Evolutionary conservation across 2,329 filamentous ascomycete species (phyloP).

Genomic region (Aureobasidium sp.): DNA sequence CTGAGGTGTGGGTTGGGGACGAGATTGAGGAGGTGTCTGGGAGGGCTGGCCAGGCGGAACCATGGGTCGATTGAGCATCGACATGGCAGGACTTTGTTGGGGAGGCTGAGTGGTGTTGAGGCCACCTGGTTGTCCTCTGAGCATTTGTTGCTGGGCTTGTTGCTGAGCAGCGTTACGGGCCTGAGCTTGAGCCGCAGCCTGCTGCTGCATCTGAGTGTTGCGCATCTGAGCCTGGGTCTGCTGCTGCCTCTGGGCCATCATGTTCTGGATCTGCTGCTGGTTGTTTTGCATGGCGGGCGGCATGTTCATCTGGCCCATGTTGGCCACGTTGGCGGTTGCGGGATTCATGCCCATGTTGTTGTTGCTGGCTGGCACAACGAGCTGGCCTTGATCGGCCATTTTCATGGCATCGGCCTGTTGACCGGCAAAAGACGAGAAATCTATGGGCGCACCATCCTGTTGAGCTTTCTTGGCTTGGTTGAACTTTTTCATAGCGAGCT

Average conservation of each 20-base stretch:
- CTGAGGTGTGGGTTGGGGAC: constrained; percentile 21
- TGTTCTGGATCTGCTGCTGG: constrained; percentile 24
- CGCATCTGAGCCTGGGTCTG: constrained; percentile 32
- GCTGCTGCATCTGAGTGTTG: constrained; percentile 24
- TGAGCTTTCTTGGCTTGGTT: constrained; percentile 23
- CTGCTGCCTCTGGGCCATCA: constrained; percentile 27
- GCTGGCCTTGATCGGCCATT: constrained; percentile 53
- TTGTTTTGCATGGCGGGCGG: constrained; percentile 37
- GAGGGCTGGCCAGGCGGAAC: constrained; percentile 37
- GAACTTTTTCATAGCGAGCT: constrained; percentile 17
- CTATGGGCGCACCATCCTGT: constrained; percentile 33
- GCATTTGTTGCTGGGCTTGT: constrained; percentile 38
- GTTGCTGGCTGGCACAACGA: constrained; percentile 58
- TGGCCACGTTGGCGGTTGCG: constrained; percentile 18
- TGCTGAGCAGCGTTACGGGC: constrained; percentile 34
- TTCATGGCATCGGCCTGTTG: constrained; percentile 57
- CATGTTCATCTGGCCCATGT: constrained; percentile 23
- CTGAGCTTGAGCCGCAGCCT: constrained; percentile 30
- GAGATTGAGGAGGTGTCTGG: constrained; percentile 28
- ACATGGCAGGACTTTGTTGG: constrained; percentile 41
- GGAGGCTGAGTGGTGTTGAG: constrained; percentile 36
- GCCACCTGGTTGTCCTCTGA: constrained; percentile 41
- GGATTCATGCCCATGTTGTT: constrained; percentile 28
- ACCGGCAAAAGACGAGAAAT: constrained; percentile 51
- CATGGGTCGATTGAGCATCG: constrained; percentile 44